These are phyloP conservation scores for Aspergillus uvarum DNA, from an alignment of 2,329 filamentous ascomycete species.

Conservation along the genomic window DNA sequence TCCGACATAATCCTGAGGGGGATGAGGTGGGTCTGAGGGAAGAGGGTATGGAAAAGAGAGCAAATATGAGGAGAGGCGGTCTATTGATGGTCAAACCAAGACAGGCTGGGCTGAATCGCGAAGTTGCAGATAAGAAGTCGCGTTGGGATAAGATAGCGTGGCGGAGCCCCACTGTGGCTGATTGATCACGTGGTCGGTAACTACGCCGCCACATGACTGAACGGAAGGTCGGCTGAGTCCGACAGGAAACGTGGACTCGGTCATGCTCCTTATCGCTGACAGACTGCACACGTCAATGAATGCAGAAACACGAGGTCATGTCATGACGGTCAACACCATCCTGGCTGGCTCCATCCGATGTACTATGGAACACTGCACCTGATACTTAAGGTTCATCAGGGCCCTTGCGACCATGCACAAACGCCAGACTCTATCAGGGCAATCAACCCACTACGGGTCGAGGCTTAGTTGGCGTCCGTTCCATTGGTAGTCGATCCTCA, in stretches of 20 bases:
- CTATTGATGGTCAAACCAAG: background rate
- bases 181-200: background rate
- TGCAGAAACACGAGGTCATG: background rate
- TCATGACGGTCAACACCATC: background rate
- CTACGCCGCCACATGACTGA: background rate
- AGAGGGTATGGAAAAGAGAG: background rate
- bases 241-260: background rate
- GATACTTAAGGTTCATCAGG: background rate
- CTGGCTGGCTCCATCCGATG: background rate
- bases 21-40: no score
- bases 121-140: slow-evolving; percentile 9
- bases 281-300: background rate
- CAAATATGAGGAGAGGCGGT: background rate
- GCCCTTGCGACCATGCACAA: background rate
- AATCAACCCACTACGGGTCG: slow-evolving; percentile 6
- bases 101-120: slow-evolving; percentile 3
- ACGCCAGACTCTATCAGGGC: background rate
- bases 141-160: slow-evolving; percentile 6
- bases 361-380: background rate
- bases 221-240: background rate
- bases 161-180: slow-evolving; percentile 3
- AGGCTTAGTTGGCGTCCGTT: slow-evolving; percentile 4
- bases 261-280: background rate
- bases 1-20: slow-evolving; percentile 39
- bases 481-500: slow-evolving; percentile 7